A percentile compares a stretch with the other conserved stretches of the same genome.
Conservation (phyloP, 805 yeast species). For the Jamesozyma lodderae region DNA sequence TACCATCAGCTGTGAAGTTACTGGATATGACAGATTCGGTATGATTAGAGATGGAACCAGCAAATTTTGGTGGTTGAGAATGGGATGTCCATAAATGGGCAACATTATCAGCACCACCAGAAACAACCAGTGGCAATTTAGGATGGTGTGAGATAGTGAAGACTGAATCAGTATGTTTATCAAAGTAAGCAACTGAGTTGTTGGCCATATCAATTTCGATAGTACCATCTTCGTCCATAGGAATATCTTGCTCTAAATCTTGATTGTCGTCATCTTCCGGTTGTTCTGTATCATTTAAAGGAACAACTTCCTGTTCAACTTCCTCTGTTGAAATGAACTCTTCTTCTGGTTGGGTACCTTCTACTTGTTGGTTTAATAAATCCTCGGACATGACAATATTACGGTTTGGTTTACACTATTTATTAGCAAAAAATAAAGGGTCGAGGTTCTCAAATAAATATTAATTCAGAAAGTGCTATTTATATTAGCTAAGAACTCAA, state of each 20-base stretch:
- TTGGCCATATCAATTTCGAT: conserved; percentile 81
- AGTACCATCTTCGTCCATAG: conserved; percentile 30
- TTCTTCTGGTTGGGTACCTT: conserved; percentile 20
- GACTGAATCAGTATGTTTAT: conserved; percentile 79
- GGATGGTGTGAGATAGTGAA: conserved; percentile 82
- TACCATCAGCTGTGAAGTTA: conserved; percentile 76
- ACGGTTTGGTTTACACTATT: too few relatives aligned
- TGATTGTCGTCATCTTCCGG: conserved; percentile 32
- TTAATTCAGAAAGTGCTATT: too few relatives aligned
- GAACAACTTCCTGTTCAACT: conserved; percentile 35
- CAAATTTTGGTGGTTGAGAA: conserved; percentile 71
- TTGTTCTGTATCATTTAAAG: conserved; percentile 27
- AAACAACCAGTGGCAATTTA: conserved; percentile 68
- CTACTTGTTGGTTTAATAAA: conserved; percentile 5
- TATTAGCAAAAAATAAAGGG: too few relatives aligned
- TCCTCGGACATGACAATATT: conserved; percentile 11
- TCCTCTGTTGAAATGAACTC: conserved; percentile 36
- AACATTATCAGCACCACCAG: conserved; percentile 92
- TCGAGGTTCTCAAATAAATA: too few relatives aligned
- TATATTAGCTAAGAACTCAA: too few relatives aligned
- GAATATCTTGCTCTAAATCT: conserved; percentile 31
- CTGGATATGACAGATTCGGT: conserved; percentile 83
- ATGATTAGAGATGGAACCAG: conserved; percentile 69
- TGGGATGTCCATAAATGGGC: conserved; percentile 92
- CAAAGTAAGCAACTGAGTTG: conserved; percentile 85